Base-by-base conservation (phyloP, 139 green algal genomes). In the Volvox reticuliferus region DNA sequence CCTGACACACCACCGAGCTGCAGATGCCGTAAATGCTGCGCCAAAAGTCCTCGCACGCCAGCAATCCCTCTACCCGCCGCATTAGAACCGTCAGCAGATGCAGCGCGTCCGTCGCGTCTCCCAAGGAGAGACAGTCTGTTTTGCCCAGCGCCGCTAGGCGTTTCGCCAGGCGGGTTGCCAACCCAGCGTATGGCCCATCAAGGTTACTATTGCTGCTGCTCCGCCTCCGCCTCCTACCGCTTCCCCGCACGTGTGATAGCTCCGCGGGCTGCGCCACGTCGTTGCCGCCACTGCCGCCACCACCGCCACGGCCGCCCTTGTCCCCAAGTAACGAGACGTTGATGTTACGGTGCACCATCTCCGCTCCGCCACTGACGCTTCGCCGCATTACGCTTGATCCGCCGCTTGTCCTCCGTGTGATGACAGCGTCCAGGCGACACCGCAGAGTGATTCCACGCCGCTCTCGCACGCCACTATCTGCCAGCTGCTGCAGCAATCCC, bases 101-200 rank as follows among this genome's bases (percentile, higher is more conserved):
- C 79, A 86, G 50, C 50, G 26, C 79, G 44, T 86, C 79, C 44
- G 79, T 30, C 79, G 35, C 79, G 50, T 86, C 79, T 26, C 12
- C 50, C 79, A 86, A 30, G 9, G 44, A 55, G 5, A 55, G 44
- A 9, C 44, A 55, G 44, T 55, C 44, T 55, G 44, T 55, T 9
- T 55, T 55, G 44, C 44, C 78, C 1, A 65, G 37, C 18, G 28
- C 50, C 28, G 50, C 79, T 26, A 86, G 17, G 5, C 24, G 50
- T 5, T 24, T 13, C 28, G 44, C 32, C 50, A 86, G 79, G 22
- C 13, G 79, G 26, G 44, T n/a, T 17, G 55, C 44, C 26, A 86
- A 12, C 50, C 12, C 79, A 19, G 79, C 79, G 28, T 73, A 86
- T 9, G 78, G 78, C 37, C 37, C 78, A 36, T 61, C 32, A 14